Evolutionary conservation across 2,329 filamentous ascomycete species (phyloP).

Genomic region (Penicillium sp.): DNA sequence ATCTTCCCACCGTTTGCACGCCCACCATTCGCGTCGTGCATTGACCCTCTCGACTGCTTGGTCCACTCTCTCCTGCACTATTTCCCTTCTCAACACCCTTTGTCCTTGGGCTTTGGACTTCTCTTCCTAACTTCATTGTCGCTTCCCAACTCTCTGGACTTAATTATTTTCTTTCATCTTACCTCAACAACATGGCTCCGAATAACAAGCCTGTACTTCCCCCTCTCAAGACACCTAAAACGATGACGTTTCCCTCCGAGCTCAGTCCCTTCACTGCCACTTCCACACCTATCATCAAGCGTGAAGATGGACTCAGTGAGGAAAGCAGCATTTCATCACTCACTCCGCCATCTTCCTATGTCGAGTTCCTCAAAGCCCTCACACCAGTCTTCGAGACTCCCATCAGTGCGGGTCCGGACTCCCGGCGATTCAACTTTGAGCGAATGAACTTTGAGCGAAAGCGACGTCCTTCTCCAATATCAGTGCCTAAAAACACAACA

Average conservation of each 20-base stretch:
- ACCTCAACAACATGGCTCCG: constrained; percentile 1
- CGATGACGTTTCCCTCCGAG: constrained; percentile 51
- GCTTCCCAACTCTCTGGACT: neutral
- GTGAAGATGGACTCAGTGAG: constrained; percentile 55
- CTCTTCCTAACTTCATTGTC: neutral
- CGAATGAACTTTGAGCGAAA: constrained; percentile 11
- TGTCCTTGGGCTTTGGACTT: neutral
- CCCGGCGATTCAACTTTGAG: constrained; percentile 43
- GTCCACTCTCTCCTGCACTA: neutral
- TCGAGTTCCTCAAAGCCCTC: constrained; percentile 87
- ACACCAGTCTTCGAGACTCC: constrained; percentile 70
- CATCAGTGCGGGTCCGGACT: constrained; percentile 57
- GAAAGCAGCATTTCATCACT: constrained; percentile 71
- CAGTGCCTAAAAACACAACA: constrained; percentile 5
- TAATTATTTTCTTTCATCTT: neutral
- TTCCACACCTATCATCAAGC: constrained; percentile 65
- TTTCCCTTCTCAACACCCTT: neutral
- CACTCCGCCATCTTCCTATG: constrained; percentile 84
- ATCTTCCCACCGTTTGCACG: neutral
- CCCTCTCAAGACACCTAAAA: constrained; percentile 45
- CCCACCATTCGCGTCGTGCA: neutral
- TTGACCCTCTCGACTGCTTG: neutral
- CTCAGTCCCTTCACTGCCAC: constrained; percentile 49
- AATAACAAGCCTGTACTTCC: constrained; percentile 9
- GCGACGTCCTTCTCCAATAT: constrained; percentile 34